These are phyloP conservation scores for Aspergillus niger DNA, from an alignment of 2,329 filamentous ascomycete genomes.

Conservation along the genomic window DNA sequence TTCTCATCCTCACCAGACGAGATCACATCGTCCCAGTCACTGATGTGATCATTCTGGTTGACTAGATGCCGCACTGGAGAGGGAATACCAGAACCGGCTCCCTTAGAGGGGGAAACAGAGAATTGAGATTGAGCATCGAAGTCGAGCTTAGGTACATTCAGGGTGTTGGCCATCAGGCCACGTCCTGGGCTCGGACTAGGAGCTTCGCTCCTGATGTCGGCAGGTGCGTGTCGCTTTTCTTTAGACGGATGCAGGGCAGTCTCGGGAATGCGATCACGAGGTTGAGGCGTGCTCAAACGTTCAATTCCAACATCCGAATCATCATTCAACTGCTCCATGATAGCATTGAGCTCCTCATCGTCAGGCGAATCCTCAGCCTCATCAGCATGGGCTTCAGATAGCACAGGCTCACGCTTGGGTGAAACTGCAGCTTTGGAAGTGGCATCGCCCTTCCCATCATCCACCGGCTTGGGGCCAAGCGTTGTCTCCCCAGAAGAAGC, in stretches of 20 bases:
- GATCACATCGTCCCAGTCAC: conserved; percentile 90
- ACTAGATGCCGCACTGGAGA: conserved; percentile 65
- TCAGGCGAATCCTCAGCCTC: conserved; percentile 39
- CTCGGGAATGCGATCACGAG: conserved; percentile 28
- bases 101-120: conserved; percentile 62
- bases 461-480: conserved; percentile 20
- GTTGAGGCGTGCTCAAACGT: conserved; percentile 49
- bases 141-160: conserved; percentile 46
- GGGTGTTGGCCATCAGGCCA: conserved; percentile 49
- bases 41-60: conserved; percentile 64
- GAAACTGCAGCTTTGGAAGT: conserved; percentile 28
- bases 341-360: conserved; percentile 78
- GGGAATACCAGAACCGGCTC: conserved; percentile 58
- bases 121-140: conserved; percentile 44
- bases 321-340: conserved; percentile 82
- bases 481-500: conserved; percentile 16
- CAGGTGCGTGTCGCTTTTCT: conserved; percentile 54
- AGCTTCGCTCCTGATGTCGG: conserved; percentile 64
- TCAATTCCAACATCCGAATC: conserved; percentile 76
- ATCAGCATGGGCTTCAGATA: conserved; percentile 17
- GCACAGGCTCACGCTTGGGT: conserved; percentile 22
- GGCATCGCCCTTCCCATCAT: conserved; percentile 32
- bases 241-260: conserved; percentile 54
- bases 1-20: conserved; percentile 82
- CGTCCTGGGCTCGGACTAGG: conserved; percentile 72